Conservation (phyloP, 2,329 filamentous ascomycete genomes). For the Chrysoporthe puriensis region DNA sequence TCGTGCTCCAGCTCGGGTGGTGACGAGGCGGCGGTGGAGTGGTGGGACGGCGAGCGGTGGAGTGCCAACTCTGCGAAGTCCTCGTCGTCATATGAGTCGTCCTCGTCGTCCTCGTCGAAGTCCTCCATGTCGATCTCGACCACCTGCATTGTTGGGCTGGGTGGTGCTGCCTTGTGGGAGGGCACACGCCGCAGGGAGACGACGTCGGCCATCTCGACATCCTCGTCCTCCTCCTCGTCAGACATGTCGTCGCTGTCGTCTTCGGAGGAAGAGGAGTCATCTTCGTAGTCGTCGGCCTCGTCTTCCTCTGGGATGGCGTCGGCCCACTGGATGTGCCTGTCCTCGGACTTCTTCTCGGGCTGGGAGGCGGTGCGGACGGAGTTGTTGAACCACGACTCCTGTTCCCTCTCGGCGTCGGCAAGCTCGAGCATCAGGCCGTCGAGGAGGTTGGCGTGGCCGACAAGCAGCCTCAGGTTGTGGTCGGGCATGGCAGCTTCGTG, state of each 20-base stretch:
- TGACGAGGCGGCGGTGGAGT: slow-evolving; percentile 47
- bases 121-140: slow-evolving; percentile 46
- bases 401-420: slow-evolving; percentile 90
- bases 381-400: slow-evolving; percentile 98
- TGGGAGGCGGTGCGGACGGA: slow-evolving; percentile 77
- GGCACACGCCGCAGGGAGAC: slow-evolving; percentile 51
- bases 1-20: slow-evolving; percentile 74
- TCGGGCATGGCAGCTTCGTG: slow-evolving; percentile 86
- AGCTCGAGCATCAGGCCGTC: slow-evolving; percentile 90
- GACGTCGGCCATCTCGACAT: slow-evolving; percentile 63
- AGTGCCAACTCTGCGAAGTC: slow-evolving; percentile 68
- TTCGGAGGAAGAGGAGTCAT: slow-evolving; percentile 56
- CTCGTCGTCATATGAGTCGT: slow-evolving; percentile 63
- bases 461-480: slow-evolving; percentile 92
- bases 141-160: slow-evolving; percentile 43
- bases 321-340: slow-evolving; percentile 85
- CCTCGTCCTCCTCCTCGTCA: slow-evolving; percentile 42
- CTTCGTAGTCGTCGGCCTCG: slow-evolving; percentile 63
- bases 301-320: slow-evolving; percentile 76
- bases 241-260: slow-evolving; percentile 42
- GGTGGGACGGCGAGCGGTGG: slow-evolving; percentile 69
- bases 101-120: slow-evolving; percentile 54
- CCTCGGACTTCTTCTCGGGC: slow-evolving; percentile 45
- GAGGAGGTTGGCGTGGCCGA: slow-evolving; percentile 97
- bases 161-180: slow-evolving; percentile 41